Conservation (phyloP, 306 rosid genomes). For the Begonia masoniana region DNA sequence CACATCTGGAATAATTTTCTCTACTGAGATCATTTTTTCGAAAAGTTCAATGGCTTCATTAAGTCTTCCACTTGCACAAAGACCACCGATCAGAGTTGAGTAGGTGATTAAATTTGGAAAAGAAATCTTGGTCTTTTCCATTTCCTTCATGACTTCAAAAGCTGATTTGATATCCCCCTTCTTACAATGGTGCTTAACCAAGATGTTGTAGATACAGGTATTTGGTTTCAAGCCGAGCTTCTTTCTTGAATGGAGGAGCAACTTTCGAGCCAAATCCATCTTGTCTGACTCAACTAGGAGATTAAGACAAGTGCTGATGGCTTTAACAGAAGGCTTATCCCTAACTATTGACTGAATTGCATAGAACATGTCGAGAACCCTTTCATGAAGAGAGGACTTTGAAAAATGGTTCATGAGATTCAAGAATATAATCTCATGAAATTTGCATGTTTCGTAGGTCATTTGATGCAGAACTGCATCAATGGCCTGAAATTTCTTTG, state of each 20-base stretch:
- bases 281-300: constrained; percentile 46
- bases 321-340: constrained; percentile 65
- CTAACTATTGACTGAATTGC: constrained; percentile 52
- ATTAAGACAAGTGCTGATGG: constrained; percentile 74
- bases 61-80: constrained; percentile 54
- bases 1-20: constrained; percentile 54
- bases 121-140: constrained; percentile 44
- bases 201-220: constrained; percentile 62
- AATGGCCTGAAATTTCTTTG: constrained; percentile 54
- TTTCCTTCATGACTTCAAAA: constrained; percentile 58
- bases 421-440: constrained; percentile 70
- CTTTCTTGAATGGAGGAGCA: constrained; percentile 49
- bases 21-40: constrained; percentile 65
- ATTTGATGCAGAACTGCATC: constrained; percentile 58
- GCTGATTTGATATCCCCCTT: constrained; percentile 66
- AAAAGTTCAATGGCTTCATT: constrained; percentile 71
- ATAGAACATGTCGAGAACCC: constrained; percentile 51
- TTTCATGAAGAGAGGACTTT: constrained; percentile 38
- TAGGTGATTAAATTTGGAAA: constrained; percentile 67
- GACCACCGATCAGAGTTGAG: constrained; percentile 73
- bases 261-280: constrained; percentile 51
- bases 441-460: constrained; percentile 68
- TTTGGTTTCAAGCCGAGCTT: constrained; percentile 46
- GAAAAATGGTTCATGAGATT: constrained; percentile 78
- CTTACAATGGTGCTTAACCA: constrained; percentile 79